Evolutionary conservation across 2,329 filamentous ascomycete genomes (phyloP), one percentile per base, ranked within the genome.

Genomic region (Aspergillus brasiliensis): DNA sequence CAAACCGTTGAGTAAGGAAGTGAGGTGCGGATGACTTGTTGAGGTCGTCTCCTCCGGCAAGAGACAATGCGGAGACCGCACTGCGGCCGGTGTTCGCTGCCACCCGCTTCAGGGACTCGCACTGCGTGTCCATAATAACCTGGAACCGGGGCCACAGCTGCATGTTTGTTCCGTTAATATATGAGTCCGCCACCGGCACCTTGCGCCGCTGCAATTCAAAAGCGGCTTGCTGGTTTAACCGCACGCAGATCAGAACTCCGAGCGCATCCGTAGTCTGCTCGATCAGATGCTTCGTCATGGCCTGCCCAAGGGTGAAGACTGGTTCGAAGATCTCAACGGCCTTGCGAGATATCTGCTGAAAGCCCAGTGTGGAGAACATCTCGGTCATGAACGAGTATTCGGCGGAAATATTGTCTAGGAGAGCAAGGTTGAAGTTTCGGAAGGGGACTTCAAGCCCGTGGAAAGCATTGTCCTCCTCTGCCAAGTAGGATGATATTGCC

Each of bases 91-190:
- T 79, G 19, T 74, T 74, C 2, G 75, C 75, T 2, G 83, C 81
- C 48, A 82, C 77, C 61, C 82, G 84, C 54, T 89, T 90, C 37
- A 99, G 84, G 0, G 91, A 96, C 56, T 97, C 92, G 78, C 91
- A 92, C 73, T 99, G 95, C 57, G 89, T 84, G 73, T 97, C 93
- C 87, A 99, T 96, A 68, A 97, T 88, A 58, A 91, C 86, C 76
- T 99, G 96, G 69, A 99, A 91, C 25, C 94, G 89, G 7, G 95
- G 95, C 95, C 95, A 99, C 5, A 99, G 85, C 2, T 95, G 86
- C 92, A 99, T 99, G 71, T 90, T 93, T 5, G 92, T 96, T 48
- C 88, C 93, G 74, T 99, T 99, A 73, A 97, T 89, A 73, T 99
- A 99, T 40, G 87, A 84, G 71, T 99, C 95, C 2, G 91, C 88